These are phyloP conservation scores for Castanea mollissima DNA, from an alignment of 306 rosid species.

Conservation along the genomic window DNA sequence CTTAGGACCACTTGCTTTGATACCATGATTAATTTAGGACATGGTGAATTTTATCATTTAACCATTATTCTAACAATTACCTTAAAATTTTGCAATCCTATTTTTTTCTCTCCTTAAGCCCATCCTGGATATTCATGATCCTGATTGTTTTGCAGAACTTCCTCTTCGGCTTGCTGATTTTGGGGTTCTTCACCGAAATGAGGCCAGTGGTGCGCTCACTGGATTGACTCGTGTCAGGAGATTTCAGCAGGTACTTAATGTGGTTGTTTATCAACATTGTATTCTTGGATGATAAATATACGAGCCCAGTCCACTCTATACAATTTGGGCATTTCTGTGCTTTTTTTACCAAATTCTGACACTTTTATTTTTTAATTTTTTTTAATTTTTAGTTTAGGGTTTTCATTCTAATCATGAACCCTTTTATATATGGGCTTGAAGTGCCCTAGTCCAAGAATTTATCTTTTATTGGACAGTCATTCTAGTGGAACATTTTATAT, in stretches of 20 bases:
- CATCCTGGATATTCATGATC: not conserved
- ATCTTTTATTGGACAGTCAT: not conserved
- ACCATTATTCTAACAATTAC: too few relatives aligned
- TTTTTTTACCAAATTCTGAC: not conserved
- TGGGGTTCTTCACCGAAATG: slow-evolving; percentile 97
- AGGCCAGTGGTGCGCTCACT: slow-evolving; percentile 98
- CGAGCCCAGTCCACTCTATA: not conserved
- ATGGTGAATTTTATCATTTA: too few relatives aligned
- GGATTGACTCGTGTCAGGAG: slow-evolving; percentile 96
- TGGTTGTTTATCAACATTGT: not conserved
- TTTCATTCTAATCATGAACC: not conserved
- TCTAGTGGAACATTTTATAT: not conserved
- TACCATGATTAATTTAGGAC: too few relatives aligned
- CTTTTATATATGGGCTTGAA: not conserved
- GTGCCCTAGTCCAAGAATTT: not conserved
- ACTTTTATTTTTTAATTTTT: too few relatives aligned
- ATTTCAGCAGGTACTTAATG: slow-evolving; percentile 80
- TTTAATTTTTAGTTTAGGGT: not conserved
- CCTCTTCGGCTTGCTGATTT: slow-evolving; percentile 97
- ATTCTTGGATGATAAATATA: not conserved
- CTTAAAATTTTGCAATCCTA: not conserved
- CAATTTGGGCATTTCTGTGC: too few relatives aligned
- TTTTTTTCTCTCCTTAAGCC: not conserved
- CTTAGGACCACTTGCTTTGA: too few relatives aligned
- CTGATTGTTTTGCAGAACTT: slow-evolving; percentile 57